Conservation (phyloP, 176 grass and related monocot species). For the Oryza officinalis region DNA sequence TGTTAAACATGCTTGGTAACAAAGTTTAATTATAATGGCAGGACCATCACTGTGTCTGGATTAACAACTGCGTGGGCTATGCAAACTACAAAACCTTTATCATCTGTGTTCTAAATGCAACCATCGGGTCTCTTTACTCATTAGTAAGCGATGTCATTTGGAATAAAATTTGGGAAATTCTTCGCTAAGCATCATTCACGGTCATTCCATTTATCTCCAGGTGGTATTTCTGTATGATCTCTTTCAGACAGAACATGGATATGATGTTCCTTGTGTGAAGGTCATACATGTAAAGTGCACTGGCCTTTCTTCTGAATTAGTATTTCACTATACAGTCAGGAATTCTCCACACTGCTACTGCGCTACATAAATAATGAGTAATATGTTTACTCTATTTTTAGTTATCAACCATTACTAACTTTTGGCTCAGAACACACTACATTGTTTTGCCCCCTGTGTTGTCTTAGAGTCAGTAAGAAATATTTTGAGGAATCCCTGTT, state of each 20-base stretch:
- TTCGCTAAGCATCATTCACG: neutral
- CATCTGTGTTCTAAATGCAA: slow-evolving; percentile 80
- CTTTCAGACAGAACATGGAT: slow-evolving; percentile 65
- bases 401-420: neutral
- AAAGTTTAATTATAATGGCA: slow-evolving; percentile 28
- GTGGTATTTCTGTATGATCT: slow-evolving; percentile 71
- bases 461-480: neutral
- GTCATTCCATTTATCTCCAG: slow-evolving; percentile 28
- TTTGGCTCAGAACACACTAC: neutral
- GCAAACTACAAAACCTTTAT: slow-evolving; percentile 89
- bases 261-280: slow-evolving; percentile 49
- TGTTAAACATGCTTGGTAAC: slow-evolving; percentile 6
- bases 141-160: slow-evolving; percentile 38
- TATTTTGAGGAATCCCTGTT: neutral
- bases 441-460: neutral
- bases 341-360: neutral
- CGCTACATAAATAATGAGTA: neutral
- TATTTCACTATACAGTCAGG: neutral
- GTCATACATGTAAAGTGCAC: slow-evolving; percentile 74
- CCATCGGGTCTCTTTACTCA: slow-evolving; percentile 82
- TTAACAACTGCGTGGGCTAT: slow-evolving; percentile 97
- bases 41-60: slow-evolving; percentile 99
- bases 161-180: neutral
- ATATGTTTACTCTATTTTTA: neutral
- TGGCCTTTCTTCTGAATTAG: slow-evolving; percentile 15